A percentile compares a stretch with the other conserved stretches of the same genome.
These are phyloP conservation scores for Pseudoneurospora amorphoporcata DNA, from an alignment of 495 filamentous ascomycete species.

Conservation along the genomic window DNA sequence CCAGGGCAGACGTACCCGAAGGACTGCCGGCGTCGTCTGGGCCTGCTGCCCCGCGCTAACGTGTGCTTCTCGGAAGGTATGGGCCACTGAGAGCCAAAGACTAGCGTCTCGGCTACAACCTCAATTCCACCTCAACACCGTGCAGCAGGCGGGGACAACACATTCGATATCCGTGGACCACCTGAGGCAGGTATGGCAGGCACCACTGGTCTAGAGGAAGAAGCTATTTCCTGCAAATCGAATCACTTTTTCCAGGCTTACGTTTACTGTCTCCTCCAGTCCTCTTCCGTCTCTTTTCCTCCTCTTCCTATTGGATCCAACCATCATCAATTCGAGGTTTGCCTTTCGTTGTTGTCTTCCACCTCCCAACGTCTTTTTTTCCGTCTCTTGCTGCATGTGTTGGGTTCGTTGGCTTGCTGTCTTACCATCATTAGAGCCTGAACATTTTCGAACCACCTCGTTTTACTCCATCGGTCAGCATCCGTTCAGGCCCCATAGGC, in stretches of 20 bases:
- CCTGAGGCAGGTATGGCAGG: neutral
- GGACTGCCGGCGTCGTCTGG: neutral
- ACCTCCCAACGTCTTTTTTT: neutral
- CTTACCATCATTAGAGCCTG: neutral
- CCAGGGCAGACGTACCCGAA: neutral
- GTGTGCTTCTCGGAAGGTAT: neutral
- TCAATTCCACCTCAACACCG: neutral
- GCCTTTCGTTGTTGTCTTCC: neutral
- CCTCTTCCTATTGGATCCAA: neutral
- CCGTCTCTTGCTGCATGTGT: neutral
- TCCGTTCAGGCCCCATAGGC: neutral
- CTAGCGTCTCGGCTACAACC: neutral
- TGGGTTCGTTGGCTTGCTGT: neutral
- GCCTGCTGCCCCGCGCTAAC: neutral
- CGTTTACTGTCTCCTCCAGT: neutral
- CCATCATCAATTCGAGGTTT: neutral
- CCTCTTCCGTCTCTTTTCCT: neutral
- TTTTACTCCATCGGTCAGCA: neutral
- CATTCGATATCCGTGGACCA: neutral
- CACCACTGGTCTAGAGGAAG: neutral
- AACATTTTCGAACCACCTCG: neutral
- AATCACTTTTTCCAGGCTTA: neutral
- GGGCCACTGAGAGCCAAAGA: neutral
- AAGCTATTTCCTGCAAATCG: neutral
- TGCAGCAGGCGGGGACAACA: neutral